Evolutionary conservation across 495 filamentous ascomycete species (phyloP).

Genomic region (Neurospora africana): DNA sequence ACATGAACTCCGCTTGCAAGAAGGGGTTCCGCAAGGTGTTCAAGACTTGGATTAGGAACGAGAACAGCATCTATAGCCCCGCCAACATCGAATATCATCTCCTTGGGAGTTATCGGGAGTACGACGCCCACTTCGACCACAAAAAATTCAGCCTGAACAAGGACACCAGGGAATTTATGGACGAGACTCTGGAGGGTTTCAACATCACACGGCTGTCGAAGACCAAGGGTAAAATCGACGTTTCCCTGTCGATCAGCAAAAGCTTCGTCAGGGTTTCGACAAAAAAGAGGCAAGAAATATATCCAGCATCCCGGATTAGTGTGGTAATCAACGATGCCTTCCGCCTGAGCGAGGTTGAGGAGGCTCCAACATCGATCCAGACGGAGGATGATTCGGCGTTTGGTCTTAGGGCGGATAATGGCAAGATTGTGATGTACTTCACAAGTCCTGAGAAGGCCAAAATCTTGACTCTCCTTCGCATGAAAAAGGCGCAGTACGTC

Average conservation of each 20-base stretch:
- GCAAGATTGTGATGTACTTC: constrained; percentile 58
- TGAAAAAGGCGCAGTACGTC: constrained; percentile 47
- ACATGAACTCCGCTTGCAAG: constrained; percentile 55
- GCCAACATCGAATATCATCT: constrained; percentile 51
- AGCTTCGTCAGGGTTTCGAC: constrained; percentile 61
- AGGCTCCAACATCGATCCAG: constrained; percentile 49
- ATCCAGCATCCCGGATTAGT: constrained; percentile 44
- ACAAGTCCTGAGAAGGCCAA: constrained; percentile 50
- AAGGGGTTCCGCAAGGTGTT: constrained; percentile 53
- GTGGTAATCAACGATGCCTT: constrained; percentile 59
- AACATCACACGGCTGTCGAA: constrained; percentile 54
- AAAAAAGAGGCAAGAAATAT: constrained; percentile 52
- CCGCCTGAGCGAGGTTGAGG: constrained; percentile 51
- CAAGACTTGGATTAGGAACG: constrained; percentile 43
- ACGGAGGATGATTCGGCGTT: constrained; percentile 59
- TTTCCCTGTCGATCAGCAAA: constrained; percentile 52
- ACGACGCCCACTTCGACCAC: constrained; percentile 54
- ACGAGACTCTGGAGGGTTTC: constrained; percentile 52
- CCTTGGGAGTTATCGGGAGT: constrained; percentile 47
- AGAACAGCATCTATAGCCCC: constrained; percentile 45
- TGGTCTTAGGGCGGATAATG: constrained; percentile 53
- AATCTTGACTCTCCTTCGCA: constrained; percentile 48
- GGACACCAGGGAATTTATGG: constrained; percentile 54
- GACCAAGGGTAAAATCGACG: constrained; percentile 55
- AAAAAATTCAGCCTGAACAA: constrained; percentile 53